Conservation (phyloP, 495 filamentous ascomycete genomes). For the Astrothelium macrocarpum region DNA sequence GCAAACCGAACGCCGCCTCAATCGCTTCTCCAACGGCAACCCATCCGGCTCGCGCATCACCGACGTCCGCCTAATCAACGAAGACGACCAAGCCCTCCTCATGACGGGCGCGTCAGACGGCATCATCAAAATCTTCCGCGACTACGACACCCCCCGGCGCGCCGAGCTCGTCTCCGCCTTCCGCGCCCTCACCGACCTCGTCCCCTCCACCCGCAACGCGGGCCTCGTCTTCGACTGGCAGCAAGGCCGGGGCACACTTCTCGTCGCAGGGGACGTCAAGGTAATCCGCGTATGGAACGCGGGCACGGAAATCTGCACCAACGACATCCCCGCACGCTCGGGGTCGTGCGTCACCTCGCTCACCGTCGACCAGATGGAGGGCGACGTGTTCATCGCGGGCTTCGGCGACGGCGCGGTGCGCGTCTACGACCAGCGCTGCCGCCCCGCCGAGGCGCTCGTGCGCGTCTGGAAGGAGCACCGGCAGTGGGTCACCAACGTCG, state of each 20-base stretch:
- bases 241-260: constrained; percentile 84
- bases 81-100: constrained; percentile 89
- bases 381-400: constrained; percentile 88
- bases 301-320: constrained; percentile 81
- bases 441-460: constrained; percentile 77
- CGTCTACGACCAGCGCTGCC: constrained; percentile 82
- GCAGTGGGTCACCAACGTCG: constrained; percentile 88
- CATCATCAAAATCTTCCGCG: constrained; percentile 84
- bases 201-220: constrained; percentile 88
- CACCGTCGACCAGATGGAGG: constrained; percentile 94
- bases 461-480: constrained; percentile 92
- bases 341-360: constrained; percentile 91
- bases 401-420: constrained; percentile 95
- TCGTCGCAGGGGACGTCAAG: constrained; percentile 92
- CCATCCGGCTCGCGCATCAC: constrained; percentile 85
- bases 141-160: constrained; percentile 63
- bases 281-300: constrained; percentile 96
- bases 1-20: constrained; percentile 59
- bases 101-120: constrained; percentile 95
- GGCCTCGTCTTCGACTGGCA: constrained; percentile 98
- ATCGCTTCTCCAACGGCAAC: constrained; percentile 88
- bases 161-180: constrained; percentile 87
- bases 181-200: constrained; percentile 83
- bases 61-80: constrained; percentile 92
- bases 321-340: constrained; percentile 89